Percentiles rank a stretch among this genome's conserved stretches.
Conservation (phyloP, 768 basidiomycete species). For the Rhodosporidiobolus sp. region DNA sequence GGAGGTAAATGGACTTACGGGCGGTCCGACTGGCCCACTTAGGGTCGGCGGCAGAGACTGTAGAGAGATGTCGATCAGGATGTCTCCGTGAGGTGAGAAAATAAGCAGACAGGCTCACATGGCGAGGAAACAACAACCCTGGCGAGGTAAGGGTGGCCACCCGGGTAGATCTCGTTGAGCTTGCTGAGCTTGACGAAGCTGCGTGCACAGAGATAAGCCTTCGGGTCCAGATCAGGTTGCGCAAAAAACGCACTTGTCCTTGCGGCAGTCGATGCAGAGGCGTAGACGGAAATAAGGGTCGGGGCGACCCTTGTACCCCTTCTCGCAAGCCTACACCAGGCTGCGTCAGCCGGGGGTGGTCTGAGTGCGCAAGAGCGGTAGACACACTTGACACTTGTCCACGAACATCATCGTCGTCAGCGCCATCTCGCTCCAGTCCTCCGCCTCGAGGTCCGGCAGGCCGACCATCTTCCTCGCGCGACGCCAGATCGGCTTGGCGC, state of each 20-base stretch:
- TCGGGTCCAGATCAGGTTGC: too few relatives aligned
- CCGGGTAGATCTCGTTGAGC: not conserved
- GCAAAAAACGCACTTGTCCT: not conserved
- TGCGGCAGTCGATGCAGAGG: conserved; percentile 7
- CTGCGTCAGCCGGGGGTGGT: not conserved
- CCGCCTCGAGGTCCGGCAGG: conserved; percentile 1
- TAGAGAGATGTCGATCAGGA: too few relatives aligned
- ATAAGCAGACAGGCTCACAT: not conserved
- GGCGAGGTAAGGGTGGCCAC: not conserved
- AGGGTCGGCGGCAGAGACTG: too few relatives aligned
- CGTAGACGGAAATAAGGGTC: not conserved
- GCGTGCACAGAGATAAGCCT: not conserved
- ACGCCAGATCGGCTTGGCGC: conserved; percentile 13
- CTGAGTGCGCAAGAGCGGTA: not conserved
- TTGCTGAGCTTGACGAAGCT: not conserved
- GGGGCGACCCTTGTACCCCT: not conserved
- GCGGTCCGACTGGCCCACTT: not conserved
- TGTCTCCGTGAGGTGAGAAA: too few relatives aligned
- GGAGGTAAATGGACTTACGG: not conserved
- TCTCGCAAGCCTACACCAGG: conserved; percentile 1
- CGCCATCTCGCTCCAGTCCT: not conserved
- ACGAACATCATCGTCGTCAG: conserved; percentile 5
- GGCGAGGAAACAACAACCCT: not conserved
- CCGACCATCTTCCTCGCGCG: conserved; percentile 12
- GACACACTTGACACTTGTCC: conserved; percentile 25